Conservation (phyloP, 345 rosid species). For the Hypericum androsaemum region DNA sequence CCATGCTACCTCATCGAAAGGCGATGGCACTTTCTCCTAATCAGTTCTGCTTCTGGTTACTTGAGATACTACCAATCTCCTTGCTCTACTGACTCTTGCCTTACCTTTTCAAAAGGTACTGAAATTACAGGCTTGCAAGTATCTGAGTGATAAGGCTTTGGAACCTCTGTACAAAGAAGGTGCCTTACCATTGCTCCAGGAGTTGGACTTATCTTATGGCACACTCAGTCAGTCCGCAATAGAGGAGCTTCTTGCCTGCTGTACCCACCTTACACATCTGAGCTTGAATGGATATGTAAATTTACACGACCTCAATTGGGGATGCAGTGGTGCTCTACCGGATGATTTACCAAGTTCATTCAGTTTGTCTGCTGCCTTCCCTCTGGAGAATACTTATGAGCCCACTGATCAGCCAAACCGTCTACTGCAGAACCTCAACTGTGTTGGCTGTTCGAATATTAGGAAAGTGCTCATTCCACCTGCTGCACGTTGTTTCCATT, state of each 20-base stretch:
- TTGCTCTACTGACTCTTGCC: neutral
- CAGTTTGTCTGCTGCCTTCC: slow-evolving; percentile 16
- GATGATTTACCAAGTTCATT: slow-evolving; percentile 24
- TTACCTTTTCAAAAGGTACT: slow-evolving; percentile 42
- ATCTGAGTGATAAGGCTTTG: slow-evolving; percentile 72
- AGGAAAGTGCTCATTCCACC: slow-evolving; percentile 78
- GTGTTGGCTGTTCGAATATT: slow-evolving; percentile 89
- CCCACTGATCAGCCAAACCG: slow-evolving; percentile 44
- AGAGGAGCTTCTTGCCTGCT: slow-evolving; percentile 86
- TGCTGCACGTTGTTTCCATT: slow-evolving; percentile 60
- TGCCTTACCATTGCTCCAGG: slow-evolving; percentile 70
- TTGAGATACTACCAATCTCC: neutral
- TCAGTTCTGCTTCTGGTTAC: neutral
- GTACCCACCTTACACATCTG: slow-evolving; percentile 85
- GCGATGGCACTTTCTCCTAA: too few relatives aligned
- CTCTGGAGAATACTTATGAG: slow-evolving; percentile 23
- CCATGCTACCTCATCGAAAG: too few relatives aligned
- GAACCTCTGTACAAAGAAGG: slow-evolving; percentile 87
- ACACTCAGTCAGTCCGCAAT: slow-evolving; percentile 85
- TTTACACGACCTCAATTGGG: slow-evolving; percentile 96
- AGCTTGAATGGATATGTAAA: slow-evolving; percentile 90
- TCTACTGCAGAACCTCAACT: slow-evolving; percentile 82
- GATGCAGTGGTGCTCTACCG: slow-evolving; percentile 34
- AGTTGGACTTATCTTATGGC: slow-evolving; percentile 90
- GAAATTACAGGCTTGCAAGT: slow-evolving; percentile 95